phyloP scores from a whole-genome alignment of 768 basidiomycete genomes.

The Hypsizygus marmoreus region DNA sequence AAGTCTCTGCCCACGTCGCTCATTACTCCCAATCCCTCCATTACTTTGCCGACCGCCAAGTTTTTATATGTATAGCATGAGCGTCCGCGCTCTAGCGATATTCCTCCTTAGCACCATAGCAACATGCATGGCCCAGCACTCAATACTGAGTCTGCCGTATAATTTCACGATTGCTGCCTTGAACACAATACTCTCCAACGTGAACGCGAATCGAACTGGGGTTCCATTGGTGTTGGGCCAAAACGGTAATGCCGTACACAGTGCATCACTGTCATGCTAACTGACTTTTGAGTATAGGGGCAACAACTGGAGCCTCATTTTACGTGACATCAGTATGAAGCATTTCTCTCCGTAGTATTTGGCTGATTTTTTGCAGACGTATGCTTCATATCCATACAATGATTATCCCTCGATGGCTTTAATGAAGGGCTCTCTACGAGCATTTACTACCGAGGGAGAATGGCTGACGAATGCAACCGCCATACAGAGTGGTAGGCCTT shows the following conservation, averaged over 20 bases:
- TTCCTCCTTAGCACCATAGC: neutral
- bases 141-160: slow-evolving; percentile 22
- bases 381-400: slow-evolving; percentile 50
- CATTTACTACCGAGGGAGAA: slow-evolving; percentile 31
- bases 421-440: slow-evolving; percentile 37
- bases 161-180: slow-evolving; percentile 50
- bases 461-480: slow-evolving; percentile 43
- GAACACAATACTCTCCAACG: slow-evolving; percentile 42
- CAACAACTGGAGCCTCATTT: slow-evolving; percentile 37
- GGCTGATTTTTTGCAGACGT: slow-evolving; percentile 35
- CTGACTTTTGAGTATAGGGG: slow-evolving; percentile 26
- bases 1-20: too few species aligned
- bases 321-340: slow-evolving; percentile 46
- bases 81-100: neutral
- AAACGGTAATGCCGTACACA: slow-evolving; percentile 26
- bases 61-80: too few species aligned
- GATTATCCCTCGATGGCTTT: slow-evolving; percentile 46
- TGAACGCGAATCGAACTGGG: slow-evolving; percentile 47
- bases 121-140: neutral
- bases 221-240: slow-evolving; percentile 47
- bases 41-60: too few species aligned
- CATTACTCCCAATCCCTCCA: too few species aligned
- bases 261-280: neutral
- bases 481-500: slow-evolving; percentile 28
- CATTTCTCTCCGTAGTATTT: neutral